These are phyloP conservation scores for Cordyceps cateniannulata DNA, from an alignment of 2,329 filamentous ascomycete species.

Conservation along the genomic window DNA sequence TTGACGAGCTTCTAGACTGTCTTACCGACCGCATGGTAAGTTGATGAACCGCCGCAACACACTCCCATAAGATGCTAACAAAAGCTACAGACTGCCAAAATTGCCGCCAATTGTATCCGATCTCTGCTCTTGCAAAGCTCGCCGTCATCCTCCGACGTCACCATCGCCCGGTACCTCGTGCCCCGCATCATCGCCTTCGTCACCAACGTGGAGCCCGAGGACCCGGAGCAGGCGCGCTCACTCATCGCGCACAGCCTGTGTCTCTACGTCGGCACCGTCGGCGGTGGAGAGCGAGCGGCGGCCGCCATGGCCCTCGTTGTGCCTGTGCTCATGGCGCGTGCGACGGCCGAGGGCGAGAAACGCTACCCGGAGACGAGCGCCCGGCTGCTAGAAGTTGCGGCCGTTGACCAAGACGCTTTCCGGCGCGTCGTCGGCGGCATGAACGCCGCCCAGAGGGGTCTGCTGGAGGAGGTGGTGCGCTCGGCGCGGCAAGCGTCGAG, in stretches of 20 bases:
- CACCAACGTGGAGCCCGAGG: conserved; percentile 62
- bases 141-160: conserved; percentile 60
- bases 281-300: conserved; percentile 35
- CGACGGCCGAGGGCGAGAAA: conserved; percentile 53
- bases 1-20: conserved; percentile 80
- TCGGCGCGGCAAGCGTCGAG: conserved; percentile 47
- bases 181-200: conserved; percentile 73
- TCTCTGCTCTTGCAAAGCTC: conserved; percentile 67
- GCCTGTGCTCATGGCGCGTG: conserved; percentile 68
- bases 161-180: conserved; percentile 67
- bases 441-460: conserved; percentile 60
- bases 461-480: conserved; percentile 77
- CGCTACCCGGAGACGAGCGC: conserved; percentile 68
- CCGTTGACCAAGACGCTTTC: conserved; percentile 66
- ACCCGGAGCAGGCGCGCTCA: conserved; percentile 68
- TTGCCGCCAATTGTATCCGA: conserved; percentile 83
- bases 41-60: conserved; percentile 19
- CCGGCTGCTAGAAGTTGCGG: conserved; percentile 74
- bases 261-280: conserved; percentile 54
- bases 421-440: conserved; percentile 66
- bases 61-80: conserved; percentile 16
- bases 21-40: conserved; percentile 71
- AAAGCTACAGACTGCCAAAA: conserved; percentile 63
- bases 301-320: conserved; percentile 70
- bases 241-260: conserved; percentile 70